Base-by-base conservation (phyloP, 148 eudicot genomes). In the Suaeda aralocaspica region DNA sequence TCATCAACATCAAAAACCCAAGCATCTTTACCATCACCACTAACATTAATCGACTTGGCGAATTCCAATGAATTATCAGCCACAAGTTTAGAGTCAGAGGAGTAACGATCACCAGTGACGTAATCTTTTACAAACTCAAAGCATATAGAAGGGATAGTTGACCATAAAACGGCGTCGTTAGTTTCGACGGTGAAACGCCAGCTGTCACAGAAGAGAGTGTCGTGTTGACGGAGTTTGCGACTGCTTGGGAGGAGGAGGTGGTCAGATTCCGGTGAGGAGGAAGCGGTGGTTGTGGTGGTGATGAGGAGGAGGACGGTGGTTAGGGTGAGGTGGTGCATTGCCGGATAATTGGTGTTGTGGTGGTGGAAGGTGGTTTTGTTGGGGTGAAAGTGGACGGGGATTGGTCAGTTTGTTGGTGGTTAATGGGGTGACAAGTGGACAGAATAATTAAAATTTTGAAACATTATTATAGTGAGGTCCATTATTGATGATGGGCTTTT, bases 1-100 rank as follows among this genome's bases (percentile, higher is more conserved):
- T 92, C 94, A 41, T 92, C 98, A 62, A 92, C 78, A 68, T 92
- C 98, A 46, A 92, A 92, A 5, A 89, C 73, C 98, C 98, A 92
- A 33, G 85, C 92, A 56, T 86, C 89, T 64, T 67, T 78, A 0
- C 91, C 96, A 53, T 88, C 79, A 6, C 74, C 77, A 44, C 78
- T n/a, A 31, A 88, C 19, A 4, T 66, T 42, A 33, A 82, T 77
- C n/a, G 81, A 76, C 46, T 70, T 84, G 0, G 89, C 93, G 60
- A 76, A 88, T 2, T 34, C 73, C 77, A 81, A 25, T 24, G 91
- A 76, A 45, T 72, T 55, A 1, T 29, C 84, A 10, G 87, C 84
- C 1, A 84, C 91, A 6, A 85, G 44, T 2, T 76, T 73, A 13
- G 77, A 79, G 28, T 92, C 98, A 1, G 86, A 80, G 9, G 18